Base-by-base conservation (phyloP, 176 grass and related monocot genomes). In the Avena insularis region DNA sequence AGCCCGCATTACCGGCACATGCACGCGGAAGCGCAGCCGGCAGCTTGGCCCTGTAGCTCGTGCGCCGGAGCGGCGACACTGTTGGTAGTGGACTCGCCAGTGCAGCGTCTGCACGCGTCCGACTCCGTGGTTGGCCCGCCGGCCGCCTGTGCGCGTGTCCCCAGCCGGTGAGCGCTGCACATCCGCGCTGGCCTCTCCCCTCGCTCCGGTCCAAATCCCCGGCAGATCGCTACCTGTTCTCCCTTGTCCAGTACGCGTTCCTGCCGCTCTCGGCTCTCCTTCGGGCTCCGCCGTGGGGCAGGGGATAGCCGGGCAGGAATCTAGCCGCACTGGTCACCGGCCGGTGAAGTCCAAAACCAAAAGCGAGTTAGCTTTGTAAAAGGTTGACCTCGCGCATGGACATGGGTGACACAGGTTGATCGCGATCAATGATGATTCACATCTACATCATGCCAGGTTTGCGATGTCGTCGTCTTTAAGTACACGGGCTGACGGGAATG, bases 71-170 rank as follows among this genome's bases (percentile, higher is more conserved):
- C 61, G 14, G 61, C 43, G 21, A 19, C 87, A 45, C 61, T 71
- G 75, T 72, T 47, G 73, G 33, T 49, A 84, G 81, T 84, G 89
- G 84, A 87, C 46, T 83, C 31, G 55, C 29, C 84, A 64, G 84
- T 50, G 77, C 69, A 9, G 40, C 20, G 79, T 36, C 38, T 33
- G 62, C 62, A 31, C 35, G 61, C 40, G 40, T 6, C 35, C n/a
- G 49, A 4, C n/a, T n/a, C 35, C 13, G 68, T 58, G 50, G 53
- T 71, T 75, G 51, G 23, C 51, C 40, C 40, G 40, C 40, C 40
- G 40, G 40, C 40, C 40, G 50, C 82, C 33, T 89, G 82, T 45
- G 87, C 57, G 60, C 70, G 49, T 67, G 68, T 36, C 77, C 47
- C 69, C 54, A 19, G 61, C 61, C 60, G 60, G 60, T 19, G 57